These are phyloP conservation scores for Apophysomyces ossiformis DNA, from an alignment of 371 early-diverging fungal species.

Conservation along the genomic window DNA sequence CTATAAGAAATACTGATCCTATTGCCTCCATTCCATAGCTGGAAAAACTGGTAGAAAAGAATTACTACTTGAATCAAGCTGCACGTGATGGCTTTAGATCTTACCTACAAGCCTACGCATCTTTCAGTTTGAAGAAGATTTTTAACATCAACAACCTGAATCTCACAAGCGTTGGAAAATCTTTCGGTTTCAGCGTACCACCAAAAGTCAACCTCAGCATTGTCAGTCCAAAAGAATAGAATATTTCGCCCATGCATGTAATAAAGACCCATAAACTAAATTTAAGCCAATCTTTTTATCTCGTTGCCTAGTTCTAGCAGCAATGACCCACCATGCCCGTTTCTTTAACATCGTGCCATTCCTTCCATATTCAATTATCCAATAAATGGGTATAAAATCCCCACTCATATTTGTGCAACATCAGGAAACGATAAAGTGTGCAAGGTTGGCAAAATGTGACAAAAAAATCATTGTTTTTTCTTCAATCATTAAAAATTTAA, in stretches of 20 bases:
- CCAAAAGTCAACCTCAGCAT: constrained; percentile 94
- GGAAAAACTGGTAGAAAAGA: constrained; percentile 95
- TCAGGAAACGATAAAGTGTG: no score
- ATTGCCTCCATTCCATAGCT: constrained; percentile 58
- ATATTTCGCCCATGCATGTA: constrained; percentile 7
- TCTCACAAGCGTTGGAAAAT: constrained; percentile 89
- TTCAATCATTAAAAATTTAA: constrained; percentile 44
- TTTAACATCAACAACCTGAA: constrained; percentile 94
- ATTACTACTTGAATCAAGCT: constrained; percentile 98
- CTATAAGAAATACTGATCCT: neutral
- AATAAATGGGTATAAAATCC: constrained; percentile 42
- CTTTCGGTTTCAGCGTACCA: constrained; percentile 96
- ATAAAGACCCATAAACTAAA: neutral
- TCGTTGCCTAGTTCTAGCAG: no score
- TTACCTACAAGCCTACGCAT: constrained; percentile 97
- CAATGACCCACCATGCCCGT: no score
- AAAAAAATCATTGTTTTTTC: neutral
- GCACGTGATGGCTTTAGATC: constrained; percentile 98
- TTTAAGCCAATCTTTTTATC: no score
- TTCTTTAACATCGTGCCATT: no score
- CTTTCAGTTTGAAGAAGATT: constrained; percentile 94
- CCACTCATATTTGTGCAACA: neutral
- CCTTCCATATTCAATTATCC: no score
- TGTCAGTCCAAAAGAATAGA: constrained; percentile 3
- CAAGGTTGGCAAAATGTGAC: no score